Evolutionary conservation across 2,329 filamentous ascomycete genomes (phyloP).

Genomic region (Colletotrichum filicis): DNA sequence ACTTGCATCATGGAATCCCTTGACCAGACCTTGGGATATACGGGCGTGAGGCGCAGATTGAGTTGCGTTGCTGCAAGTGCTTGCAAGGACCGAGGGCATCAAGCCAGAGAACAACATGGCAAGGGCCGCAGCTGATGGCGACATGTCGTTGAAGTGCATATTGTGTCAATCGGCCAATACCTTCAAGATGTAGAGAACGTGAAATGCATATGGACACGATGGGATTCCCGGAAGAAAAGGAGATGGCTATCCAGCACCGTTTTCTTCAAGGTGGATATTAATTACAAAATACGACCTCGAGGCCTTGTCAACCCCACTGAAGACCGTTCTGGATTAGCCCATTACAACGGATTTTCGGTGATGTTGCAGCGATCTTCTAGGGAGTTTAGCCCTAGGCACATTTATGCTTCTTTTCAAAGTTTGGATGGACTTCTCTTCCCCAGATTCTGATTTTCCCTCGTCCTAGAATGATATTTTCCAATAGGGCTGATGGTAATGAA

Average conservation of each 20-base stretch:
- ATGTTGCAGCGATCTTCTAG: background rate
- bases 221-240: background rate
- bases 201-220: background rate
- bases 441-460: background rate
- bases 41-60: conserved; percentile 20
- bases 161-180: background rate
- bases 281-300: background rate
- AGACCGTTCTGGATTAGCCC: background rate
- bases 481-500: background rate
- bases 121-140: conserved; percentile 2
- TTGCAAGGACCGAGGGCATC: background rate
- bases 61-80: conserved; percentile 3
- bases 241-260: background rate
- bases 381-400: background rate
- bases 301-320: background rate
- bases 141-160: conserved; percentile 25
- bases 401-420: background rate
- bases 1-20: conserved; percentile 48
- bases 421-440: too few species aligned
- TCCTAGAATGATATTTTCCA: background rate
- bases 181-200: background rate
- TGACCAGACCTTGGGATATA: conserved; percentile 44
- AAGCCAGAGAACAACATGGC: conserved; percentile 14
- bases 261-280: background rate
- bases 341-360: background rate